Conservation (phyloP, 2,329 filamentous ascomycete species). For the Neofusicoccum cordaticola region DNA sequence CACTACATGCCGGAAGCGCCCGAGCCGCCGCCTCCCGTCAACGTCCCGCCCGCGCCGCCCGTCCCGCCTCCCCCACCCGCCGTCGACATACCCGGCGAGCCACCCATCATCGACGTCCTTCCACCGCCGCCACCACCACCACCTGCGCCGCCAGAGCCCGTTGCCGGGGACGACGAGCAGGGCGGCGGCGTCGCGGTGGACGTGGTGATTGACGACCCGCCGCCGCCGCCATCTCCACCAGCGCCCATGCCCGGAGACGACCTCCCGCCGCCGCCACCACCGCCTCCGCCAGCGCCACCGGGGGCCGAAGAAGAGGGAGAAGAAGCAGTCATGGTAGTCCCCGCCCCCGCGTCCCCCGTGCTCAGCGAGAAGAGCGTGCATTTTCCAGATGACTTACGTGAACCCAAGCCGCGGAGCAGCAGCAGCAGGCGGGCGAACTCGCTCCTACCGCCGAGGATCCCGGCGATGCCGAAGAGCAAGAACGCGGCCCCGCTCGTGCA, state of each 20-base stretch:
- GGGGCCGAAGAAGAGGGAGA: neutral
- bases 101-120: neutral
- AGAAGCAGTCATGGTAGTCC: neutral
- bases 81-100: neutral
- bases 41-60: neutral
- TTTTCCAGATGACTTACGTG: constrained; percentile 13
- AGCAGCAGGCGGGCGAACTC: too few relatives aligned
- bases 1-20: neutral
- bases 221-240: neutral
- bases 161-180: neutral
- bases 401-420: neutral
- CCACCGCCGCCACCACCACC: neutral
- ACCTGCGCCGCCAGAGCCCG: neutral
- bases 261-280: neutral
- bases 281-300: neutral
- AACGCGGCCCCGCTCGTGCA: neutral
- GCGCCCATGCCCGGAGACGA: neutral
- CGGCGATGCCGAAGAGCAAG: neutral
- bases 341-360: neutral
- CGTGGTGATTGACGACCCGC: neutral
- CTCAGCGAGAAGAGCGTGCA: constrained; percentile 17
- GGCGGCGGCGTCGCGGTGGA: neutral
- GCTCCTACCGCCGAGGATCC: neutral
- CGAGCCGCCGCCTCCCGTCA: neutral
- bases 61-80: neutral